phyloP scores from a whole-genome alignment of 768 basidiomycete genomes.

The Grammothele lineata region DNA sequence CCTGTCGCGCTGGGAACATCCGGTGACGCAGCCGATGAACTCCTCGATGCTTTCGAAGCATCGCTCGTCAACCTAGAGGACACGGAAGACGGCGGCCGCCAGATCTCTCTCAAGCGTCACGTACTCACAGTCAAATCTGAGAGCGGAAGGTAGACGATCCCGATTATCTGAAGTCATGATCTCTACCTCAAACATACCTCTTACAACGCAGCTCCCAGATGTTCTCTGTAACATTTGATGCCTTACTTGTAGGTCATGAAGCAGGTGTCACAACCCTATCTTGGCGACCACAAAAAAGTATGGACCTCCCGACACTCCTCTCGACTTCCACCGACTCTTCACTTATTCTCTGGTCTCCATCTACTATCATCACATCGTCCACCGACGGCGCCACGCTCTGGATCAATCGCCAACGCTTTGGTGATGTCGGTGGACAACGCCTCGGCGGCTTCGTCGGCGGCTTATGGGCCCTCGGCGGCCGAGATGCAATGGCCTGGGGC shows the following conservation, averaged over 20 bases:
- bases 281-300: constrained; percentile 55
- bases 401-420: constrained; percentile 89
- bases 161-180: neutral
- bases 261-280: constrained; percentile 84
- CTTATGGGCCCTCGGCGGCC: constrained; percentile 64
- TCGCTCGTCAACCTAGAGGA: constrained; percentile 69
- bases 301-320: constrained; percentile 52
- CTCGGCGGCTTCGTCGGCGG: constrained; percentile 92
- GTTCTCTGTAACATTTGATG: constrained; percentile 87
- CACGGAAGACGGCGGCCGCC: constrained; percentile 73
- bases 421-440: constrained; percentile 89
- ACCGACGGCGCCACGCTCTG: constrained; percentile 63
- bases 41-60: constrained; percentile 86
- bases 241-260: constrained; percentile 94
- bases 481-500: constrained; percentile 77
- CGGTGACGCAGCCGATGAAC: constrained; percentile 54
- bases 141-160: constrained; percentile 19
- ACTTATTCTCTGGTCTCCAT: constrained; percentile 90
- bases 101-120: constrained; percentile 88
- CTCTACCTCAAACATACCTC: neutral
- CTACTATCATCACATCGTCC: constrained; percentile 38
- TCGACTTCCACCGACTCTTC: constrained; percentile 96
- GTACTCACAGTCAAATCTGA: constrained; percentile 62
- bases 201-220: constrained; percentile 37
- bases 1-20: neutral